Percentiles rank a stretch among this genome's conserved stretches.
Evolutionary conservation across 768 basidiomycete species (phyloP).

Genomic region (Leucosporidium yakuticum): DNA sequence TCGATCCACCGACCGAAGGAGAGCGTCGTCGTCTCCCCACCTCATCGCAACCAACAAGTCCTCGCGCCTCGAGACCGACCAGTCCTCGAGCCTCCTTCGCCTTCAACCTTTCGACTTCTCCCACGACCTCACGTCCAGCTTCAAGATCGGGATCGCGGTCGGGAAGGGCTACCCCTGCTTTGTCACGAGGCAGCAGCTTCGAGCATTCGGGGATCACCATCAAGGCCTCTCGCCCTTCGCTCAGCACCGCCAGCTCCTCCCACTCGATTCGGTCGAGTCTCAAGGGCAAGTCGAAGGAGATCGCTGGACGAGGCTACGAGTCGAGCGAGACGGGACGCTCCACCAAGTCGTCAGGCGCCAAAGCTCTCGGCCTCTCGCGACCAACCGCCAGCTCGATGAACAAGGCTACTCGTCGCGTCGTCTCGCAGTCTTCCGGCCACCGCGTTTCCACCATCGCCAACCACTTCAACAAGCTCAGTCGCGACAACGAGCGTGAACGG

Average conservation of each 20-base stretch:
- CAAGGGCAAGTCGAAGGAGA: slow-evolving; percentile 15
- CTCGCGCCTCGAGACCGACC: slow-evolving; percentile 1
- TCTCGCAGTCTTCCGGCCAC: slow-evolving; percentile 9
- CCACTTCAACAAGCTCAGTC: slow-evolving; percentile 74
- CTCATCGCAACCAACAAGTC: not conserved
- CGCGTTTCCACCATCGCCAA: slow-evolving; percentile 75
- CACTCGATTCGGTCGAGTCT: slow-evolving; percentile 1
- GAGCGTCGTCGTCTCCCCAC: not conserved
- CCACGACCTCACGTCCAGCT: not conserved
- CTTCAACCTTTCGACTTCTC: not conserved
- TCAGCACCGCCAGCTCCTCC: not conserved
- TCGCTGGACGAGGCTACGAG: slow-evolving; percentile 14
- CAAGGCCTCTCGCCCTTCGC: not conserved
- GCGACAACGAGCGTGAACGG: slow-evolving; percentile 56
- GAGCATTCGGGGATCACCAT: too few species aligned
- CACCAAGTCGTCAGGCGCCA: not conserved
- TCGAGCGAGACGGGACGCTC: not conserved
- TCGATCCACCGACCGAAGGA: not conserved
- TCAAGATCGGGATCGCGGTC: not conserved
- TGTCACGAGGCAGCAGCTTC: too few species aligned
- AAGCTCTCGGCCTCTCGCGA: slow-evolving; percentile 9
- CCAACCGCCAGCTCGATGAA: slow-evolving; percentile 23
- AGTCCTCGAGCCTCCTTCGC: not conserved
- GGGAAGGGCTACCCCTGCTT: not conserved
- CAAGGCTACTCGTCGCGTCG: slow-evolving; percentile 16